Evolutionary conservation across 352 stramenopile genomes (phyloP).

Genomic region (Phytophthora chlamydospora): DNA sequence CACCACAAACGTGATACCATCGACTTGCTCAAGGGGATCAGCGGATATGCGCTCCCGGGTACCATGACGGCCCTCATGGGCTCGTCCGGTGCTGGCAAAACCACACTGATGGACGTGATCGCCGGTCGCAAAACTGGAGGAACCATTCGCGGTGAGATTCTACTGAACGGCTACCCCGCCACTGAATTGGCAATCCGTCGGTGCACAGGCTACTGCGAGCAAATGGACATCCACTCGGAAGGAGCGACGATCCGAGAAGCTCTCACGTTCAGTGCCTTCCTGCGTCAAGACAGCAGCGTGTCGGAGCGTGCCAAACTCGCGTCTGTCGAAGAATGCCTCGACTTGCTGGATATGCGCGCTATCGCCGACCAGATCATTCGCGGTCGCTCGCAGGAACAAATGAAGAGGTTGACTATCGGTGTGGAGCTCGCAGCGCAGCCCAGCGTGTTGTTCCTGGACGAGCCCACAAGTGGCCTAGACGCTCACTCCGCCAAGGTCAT

Average conservation of each 20-base stretch:
- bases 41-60: slow-evolving; percentile 45
- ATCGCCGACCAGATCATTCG: slow-evolving; percentile 47
- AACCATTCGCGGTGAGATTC: slow-evolving; percentile 54
- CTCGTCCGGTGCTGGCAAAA: slow-evolving; percentile 79
- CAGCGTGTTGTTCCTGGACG: slow-evolving; percentile 85
- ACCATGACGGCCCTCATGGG: slow-evolving; percentile 62
- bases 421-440: slow-evolving; percentile 89
- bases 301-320: slow-evolving; percentile 31
- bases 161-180: slow-evolving; percentile 42
- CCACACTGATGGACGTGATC: slow-evolving; percentile 52
- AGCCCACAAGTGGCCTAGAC: slow-evolving; percentile 65
- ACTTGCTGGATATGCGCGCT: slow-evolving; percentile 35
- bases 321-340: slow-evolving; percentile 40
- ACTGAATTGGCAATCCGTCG: slow-evolving; percentile 38
- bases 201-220: slow-evolving; percentile 39
- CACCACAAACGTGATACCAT: no score
- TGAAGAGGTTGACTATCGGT: slow-evolving; percentile 77
- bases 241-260: slow-evolving; percentile 80
- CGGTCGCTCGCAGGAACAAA: slow-evolving; percentile 48
- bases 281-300: slow-evolving; percentile 50
- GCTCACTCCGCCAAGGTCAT: slow-evolving; percentile 83
- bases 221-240: slow-evolving; percentile 25
- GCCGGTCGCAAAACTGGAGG: slow-evolving; percentile 86
- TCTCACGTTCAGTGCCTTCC: slow-evolving; percentile 83
- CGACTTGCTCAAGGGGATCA: slow-evolving; percentile 75